phyloP scores from a whole-genome alignment of 495 filamentous ascomycete species.

The Filosporella fistucella region DNA sequence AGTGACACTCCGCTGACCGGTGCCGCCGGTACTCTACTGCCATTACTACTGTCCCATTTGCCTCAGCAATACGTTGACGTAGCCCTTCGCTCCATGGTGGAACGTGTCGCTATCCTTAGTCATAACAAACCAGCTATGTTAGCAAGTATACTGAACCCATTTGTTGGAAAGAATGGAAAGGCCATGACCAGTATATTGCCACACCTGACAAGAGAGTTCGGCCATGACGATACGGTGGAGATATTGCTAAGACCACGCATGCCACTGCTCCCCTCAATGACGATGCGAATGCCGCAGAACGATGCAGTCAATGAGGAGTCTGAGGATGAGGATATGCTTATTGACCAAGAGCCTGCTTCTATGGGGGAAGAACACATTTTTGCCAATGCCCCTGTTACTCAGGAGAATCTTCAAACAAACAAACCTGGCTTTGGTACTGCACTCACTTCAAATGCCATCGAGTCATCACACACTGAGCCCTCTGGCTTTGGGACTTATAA shows the following conservation, averaged over 20 bases:
- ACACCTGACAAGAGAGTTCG: conserved; percentile 59
- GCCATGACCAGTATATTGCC: conserved; percentile 69
- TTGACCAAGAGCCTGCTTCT: background rate
- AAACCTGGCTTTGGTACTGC: background rate
- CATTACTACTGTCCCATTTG: conserved; percentile 51
- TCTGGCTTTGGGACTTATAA: background rate
- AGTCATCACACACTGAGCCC: background rate
- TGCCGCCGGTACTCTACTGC: conserved; percentile 58
- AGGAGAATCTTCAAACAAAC: background rate
- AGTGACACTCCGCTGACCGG: background rate
- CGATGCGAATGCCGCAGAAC: conserved; percentile 14
- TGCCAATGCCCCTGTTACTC: background rate
- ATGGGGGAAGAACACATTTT: background rate
- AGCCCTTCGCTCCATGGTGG: conserved; percentile 63
- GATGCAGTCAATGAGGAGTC: conserved; percentile 22
- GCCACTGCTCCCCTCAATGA: conserved; percentile 38
- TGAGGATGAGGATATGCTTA: conserved; percentile 16
- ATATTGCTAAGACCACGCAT: conserved; percentile 64
- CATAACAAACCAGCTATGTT: conserved; percentile 64
- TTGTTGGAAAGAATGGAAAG: conserved; percentile 50
- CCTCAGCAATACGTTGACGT: conserved; percentile 57
- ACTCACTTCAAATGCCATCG: background rate
- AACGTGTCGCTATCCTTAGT: conserved; percentile 70
- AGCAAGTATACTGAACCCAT: conserved; percentile 74
- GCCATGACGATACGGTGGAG: conserved; percentile 61